phyloP scores from a whole-genome alignment of 2,329 filamentous ascomycete species.

The Penicillium sclerotiorum region DNA sequence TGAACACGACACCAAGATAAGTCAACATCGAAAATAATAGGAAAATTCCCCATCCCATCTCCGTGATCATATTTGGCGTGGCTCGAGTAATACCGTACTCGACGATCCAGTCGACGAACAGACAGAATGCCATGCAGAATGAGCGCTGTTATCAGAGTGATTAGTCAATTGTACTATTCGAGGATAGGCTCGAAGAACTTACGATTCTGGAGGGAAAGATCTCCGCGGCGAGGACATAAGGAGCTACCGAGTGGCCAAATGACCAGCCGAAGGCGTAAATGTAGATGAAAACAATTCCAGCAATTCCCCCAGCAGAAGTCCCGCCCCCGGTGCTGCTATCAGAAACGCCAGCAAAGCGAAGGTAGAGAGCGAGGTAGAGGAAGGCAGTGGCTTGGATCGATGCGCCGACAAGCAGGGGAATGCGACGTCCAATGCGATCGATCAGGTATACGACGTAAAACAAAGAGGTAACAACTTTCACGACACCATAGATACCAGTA shows the following conservation, averaged over 20 bases:
- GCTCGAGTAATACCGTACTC: constrained; percentile 35
- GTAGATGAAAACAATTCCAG: constrained; percentile 43
- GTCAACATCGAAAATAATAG: constrained; percentile 40
- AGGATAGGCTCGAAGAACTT: not conserved
- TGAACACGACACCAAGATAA: constrained; percentile 38
- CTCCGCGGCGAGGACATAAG: constrained; percentile 32
- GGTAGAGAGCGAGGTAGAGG: constrained; percentile 37
- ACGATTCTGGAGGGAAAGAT: constrained; percentile 34
- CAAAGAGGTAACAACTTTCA: constrained; percentile 36
- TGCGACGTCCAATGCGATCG: constrained; percentile 36
- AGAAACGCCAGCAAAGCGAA: constrained; percentile 37
- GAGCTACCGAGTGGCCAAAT: constrained; percentile 32
- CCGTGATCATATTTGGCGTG: constrained; percentile 38
- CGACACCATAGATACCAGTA: constrained; percentile 41
- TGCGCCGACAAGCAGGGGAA: constrained; percentile 35
- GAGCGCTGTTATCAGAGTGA: no score
- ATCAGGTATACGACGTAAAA: constrained; percentile 38
- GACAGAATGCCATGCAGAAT: constrained; percentile 32
- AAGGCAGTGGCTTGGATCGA: constrained; percentile 33
- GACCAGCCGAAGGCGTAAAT: constrained; percentile 37
- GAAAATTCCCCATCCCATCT: constrained; percentile 42
- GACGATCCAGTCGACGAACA: constrained; percentile 36
- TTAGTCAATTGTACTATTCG: no score
- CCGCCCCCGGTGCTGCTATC: constrained; percentile 30
- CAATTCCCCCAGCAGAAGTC: constrained; percentile 43